phyloP scores from a whole-genome alignment of 2,329 filamentous ascomycete species.

The Scedosporium minutisporum region DNA sequence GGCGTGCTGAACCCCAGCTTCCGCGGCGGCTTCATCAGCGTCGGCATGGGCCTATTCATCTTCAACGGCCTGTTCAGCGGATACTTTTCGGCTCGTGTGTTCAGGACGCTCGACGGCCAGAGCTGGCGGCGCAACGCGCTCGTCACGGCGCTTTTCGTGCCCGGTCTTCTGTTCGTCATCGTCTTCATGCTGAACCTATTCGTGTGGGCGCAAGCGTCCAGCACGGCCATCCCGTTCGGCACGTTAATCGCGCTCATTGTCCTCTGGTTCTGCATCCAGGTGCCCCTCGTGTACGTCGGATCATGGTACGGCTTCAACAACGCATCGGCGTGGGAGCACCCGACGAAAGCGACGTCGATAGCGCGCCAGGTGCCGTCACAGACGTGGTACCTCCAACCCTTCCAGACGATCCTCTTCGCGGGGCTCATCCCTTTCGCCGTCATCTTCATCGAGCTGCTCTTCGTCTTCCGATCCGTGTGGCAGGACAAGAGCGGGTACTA shows the following conservation, averaged over 20 bases:
- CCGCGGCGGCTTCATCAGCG: constrained; percentile 80
- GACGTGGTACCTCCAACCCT: constrained; percentile 61
- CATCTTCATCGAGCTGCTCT: constrained; percentile 78
- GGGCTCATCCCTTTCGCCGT: constrained; percentile 78
- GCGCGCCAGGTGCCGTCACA: constrained; percentile 66
- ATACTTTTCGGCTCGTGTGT: constrained; percentile 76
- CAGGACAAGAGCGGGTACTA: constrained; percentile 88
- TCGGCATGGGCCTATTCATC: constrained; percentile 73
- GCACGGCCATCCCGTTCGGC: constrained; percentile 75
- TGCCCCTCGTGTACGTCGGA: constrained; percentile 74
- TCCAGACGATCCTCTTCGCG: constrained; percentile 58
- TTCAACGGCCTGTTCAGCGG: constrained; percentile 78
- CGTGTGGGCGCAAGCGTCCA: constrained; percentile 82
- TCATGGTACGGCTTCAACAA: constrained; percentile 66
- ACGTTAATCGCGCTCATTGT: constrained; percentile 63
- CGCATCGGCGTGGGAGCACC: constrained; percentile 65
- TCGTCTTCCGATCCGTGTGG: constrained; percentile 81
- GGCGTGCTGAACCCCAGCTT: constrained; percentile 79
- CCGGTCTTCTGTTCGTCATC: constrained; percentile 64
- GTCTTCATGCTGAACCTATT: constrained; percentile 79
- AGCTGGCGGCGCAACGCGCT: constrained; percentile 69
- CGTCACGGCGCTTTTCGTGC: constrained; percentile 68
- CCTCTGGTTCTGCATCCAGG: constrained; percentile 78
- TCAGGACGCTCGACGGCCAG: constrained; percentile 71
- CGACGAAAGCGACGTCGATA: constrained; percentile 64